These are phyloP conservation scores for Coffea humblotiana DNA, from an alignment of 305 asterid species.

Conservation along the genomic window DNA sequence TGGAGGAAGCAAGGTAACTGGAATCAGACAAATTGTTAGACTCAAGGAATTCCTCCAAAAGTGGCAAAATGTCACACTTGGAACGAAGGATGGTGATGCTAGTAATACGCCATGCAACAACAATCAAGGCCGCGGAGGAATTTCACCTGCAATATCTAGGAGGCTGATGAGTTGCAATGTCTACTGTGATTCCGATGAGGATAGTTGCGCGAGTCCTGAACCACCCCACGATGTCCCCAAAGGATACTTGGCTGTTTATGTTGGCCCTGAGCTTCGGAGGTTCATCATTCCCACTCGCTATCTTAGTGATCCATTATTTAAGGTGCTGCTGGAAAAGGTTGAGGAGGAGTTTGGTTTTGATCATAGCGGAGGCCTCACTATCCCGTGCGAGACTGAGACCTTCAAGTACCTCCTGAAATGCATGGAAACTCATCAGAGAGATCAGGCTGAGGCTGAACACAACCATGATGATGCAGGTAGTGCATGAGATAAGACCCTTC, in stretches of 20 bases:
- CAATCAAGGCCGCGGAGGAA: constrained; percentile 30
- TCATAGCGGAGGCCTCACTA: constrained; percentile 32
- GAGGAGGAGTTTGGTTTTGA: constrained; percentile 45
- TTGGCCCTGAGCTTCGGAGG: constrained; percentile 35
- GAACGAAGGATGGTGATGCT: constrained; percentile 28
- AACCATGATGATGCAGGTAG: neutral
- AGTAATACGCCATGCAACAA: too few relatives aligned
- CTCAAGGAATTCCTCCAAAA: constrained; percentile 55
- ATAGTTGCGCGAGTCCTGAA: constrained; percentile 57
- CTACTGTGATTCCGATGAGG: constrained; percentile 61
- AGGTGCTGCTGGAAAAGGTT: constrained; percentile 33
- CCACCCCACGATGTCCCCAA: constrained; percentile 53
- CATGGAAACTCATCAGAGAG: constrained; percentile 38
- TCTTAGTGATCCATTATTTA: constrained; percentile 39
- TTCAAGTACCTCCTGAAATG: constrained; percentile 54
- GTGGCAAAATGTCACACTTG: constrained; percentile 55
- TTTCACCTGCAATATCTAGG: constrained; percentile 52
- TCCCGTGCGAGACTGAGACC: constrained; percentile 53
- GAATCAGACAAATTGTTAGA: constrained; percentile 60
- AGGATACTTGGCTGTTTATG: constrained; percentile 37
- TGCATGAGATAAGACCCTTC: neutral
- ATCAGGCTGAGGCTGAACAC: constrained; percentile 3
- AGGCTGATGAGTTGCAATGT: constrained; percentile 36
- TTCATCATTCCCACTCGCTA: constrained; percentile 39
- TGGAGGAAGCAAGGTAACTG: constrained; percentile 47